Base-by-base conservation (phyloP, 768 basidiomycete genomes). In the Lactarius sanguifluus region DNA sequence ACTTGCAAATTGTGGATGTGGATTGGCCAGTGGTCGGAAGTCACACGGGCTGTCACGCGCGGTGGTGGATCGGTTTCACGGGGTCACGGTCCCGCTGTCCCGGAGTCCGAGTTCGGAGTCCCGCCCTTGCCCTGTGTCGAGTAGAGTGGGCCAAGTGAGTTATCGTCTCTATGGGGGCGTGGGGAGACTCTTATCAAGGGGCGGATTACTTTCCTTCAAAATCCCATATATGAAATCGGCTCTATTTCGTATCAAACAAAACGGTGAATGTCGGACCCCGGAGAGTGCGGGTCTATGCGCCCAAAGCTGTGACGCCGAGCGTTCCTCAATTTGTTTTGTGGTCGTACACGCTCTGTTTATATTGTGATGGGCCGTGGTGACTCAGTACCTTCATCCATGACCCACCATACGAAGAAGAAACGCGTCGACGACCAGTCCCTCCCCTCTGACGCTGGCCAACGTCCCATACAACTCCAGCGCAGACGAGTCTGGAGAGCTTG, bases 401-500 rank as follows among this genome's bases (percentile, higher is more conserved):
- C 83, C 62, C 80, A 84, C 75, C 85, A 84, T 68, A 79, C 82
- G 1, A 92, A 90, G 83, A 94, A 94, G 83, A 92, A 91, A 77
- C 87, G 87, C 70, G 85, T 87, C 59, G 90, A 90, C 64, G 79
- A 83, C 54, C 76, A 82, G 36, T 30, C 76, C 20, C 54, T 76
- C 63, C 71, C 85, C 16, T 71, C 79, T 47, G 90, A 92, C 70
- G 74, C 78, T 57, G 83, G 86, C 71, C 75, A 82, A 58, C 91
- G 90, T 72, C 90, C 91, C 38, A 75, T 93, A 52, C 89, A 90
- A 75, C 81, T 93, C 30, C 92, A 92, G 76, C 83, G 92, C 64
- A 77, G 85, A 56, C 78, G 92, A 71, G 92, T 94, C 57, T 94
- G 93, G 92, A 80, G 92, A 64, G 92, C 92, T 76, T 94, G 92